Base-by-base conservation (phyloP, 495 filamentous ascomycete species). In the Trichocladium uniseriatum region DNA sequence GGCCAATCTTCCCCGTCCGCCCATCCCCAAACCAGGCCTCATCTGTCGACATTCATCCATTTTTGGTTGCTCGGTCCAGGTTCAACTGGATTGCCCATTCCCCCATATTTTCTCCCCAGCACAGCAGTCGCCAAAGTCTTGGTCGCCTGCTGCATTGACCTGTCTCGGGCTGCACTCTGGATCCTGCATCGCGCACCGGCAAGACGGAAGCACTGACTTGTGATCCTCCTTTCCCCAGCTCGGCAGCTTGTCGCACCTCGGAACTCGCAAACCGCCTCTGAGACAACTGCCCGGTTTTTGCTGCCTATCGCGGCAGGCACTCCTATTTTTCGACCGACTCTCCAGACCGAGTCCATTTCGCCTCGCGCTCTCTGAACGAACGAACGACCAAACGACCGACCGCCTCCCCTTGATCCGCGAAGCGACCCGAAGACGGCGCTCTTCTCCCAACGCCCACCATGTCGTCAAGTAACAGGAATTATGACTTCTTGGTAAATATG, bases 381-480 rank as follows among this genome's bases (percentile, higher is more conserved):
- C 40, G 4, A 8, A 3, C 19, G 40, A n/a, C 19, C n/a, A n/a
- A n/a, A n/a, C n/a, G n/a, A n/a, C n/a, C n/a, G n/a, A n/a, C n/a
- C n/a, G n/a, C 16, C n/a, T 16, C n/a, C 19, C 7, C 19, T 9
- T 22, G 38, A 47, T 31, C 6, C 13, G 42, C 19, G 37, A 42
- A 38, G 8, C 45, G 24, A 39, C 27, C 22, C 35, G 20, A 43
- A 49, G 11, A 34, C 40, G 31, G 42, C 43, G 16, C 37, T 22
- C 35, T 27, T 37, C 41, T 40, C 48, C 40, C 48, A 55, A 50
- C 32, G 56, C 46, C 49, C 63, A 73, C 62, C 72, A 98, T 98
- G 92, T 90, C 92, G 55, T 89, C 92, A 53, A 87, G 88, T 57
- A 94, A 89, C 70, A 79, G 92, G 63, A 97, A 97, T 71, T 98